Conservation (phyloP, 1,284 basidiomycete genomes). For the Papiliotrema terrestris region DNA sequence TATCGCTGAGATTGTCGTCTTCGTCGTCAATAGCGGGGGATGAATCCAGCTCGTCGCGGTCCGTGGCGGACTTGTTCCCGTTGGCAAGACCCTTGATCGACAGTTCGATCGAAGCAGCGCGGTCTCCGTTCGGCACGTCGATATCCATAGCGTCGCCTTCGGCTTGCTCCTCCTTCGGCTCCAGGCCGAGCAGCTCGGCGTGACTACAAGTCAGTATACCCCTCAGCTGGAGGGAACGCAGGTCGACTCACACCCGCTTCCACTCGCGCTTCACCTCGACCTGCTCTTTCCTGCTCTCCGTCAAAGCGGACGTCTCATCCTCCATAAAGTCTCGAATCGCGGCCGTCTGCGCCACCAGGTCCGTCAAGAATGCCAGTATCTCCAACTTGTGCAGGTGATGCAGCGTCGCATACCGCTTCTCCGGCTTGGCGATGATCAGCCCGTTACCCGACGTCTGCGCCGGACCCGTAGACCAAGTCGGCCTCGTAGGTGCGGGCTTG, state of each 20-base stretch:
- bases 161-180: slow-evolving; percentile 38
- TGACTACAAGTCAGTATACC: slow-evolving; percentile 25
- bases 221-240: not conserved
- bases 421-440: slow-evolving; percentile 50
- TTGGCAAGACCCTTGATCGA: slow-evolving; percentile 30
- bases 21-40: slow-evolving; percentile 20
- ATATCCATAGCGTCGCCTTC: slow-evolving; percentile 54
- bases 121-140: slow-evolving; percentile 52
- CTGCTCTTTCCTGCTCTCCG: slow-evolving; percentile 89
- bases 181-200: slow-evolving; percentile 44
- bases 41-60: slow-evolving; percentile 43
- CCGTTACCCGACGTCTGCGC: slow-evolving; percentile 40
- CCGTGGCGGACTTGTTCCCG: slow-evolving; percentile 16
- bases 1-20: slow-evolving; percentile 11
- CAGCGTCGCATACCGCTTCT: slow-evolving; percentile 69
- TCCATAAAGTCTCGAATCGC: slow-evolving; percentile 85
- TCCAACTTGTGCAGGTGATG: slow-evolving; percentile 74
- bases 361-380: slow-evolving; percentile 82
- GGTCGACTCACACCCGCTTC: slow-evolving; percentile 70
- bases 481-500: slow-evolving; percentile 44
- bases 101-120: slow-evolving; percentile 13
- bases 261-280: slow-evolving; percentile 86
- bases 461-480: slow-evolving; percentile 46
- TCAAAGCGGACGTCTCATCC: slow-evolving; percentile 79
- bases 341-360: slow-evolving; percentile 85